These are phyloP conservation scores for Ophiostoma sp. DNA, from an alignment of 2,329 filamentous ascomycete species.

Conservation along the genomic window DNA sequence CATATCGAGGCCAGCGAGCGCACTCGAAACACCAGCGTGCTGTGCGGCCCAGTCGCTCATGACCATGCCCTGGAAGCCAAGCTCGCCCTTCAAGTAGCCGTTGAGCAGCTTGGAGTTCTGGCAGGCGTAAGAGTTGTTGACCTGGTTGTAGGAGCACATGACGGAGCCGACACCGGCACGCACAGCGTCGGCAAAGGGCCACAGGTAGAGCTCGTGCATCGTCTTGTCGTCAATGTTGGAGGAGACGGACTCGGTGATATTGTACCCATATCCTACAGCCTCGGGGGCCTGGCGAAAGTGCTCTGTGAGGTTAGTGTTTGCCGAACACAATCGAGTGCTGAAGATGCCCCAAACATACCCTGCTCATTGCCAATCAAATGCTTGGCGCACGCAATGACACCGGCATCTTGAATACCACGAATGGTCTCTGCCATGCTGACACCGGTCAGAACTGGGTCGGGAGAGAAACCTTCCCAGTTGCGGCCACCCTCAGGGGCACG, in stretches of 20 bases:
- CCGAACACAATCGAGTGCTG: neutral
- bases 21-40: conserved; percentile 60
- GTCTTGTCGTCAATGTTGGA: conserved; percentile 55
- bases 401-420: conserved; percentile 72
- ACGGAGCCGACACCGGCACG: conserved; percentile 47
- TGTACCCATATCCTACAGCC: conserved; percentile 54
- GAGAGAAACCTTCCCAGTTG: conserved; percentile 67
- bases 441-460: conserved; percentile 70
- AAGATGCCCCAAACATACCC: conserved; percentile 31
- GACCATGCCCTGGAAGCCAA: conserved; percentile 62
- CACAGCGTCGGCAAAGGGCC: conserved; percentile 60
- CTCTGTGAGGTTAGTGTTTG: conserved; percentile 39
- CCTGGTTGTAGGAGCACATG: conserved; percentile 55
- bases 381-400: conserved; percentile 73
- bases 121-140: conserved; percentile 62
- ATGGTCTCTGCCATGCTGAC: conserved; percentile 67
- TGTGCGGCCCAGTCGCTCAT: conserved; percentile 58
- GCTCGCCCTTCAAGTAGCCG: conserved; percentile 57
- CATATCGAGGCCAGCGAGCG: conserved; percentile 76
- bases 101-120: conserved; percentile 61
- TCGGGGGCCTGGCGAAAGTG: conserved; percentile 63
- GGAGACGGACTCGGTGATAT: conserved; percentile 53
- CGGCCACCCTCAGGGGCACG: conserved; percentile 61
- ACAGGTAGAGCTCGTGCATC: conserved; percentile 57
- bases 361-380: conserved; percentile 68